Conservation (phyloP, 352 stramenopile species). For the Phytophthora crassamura region DNA sequence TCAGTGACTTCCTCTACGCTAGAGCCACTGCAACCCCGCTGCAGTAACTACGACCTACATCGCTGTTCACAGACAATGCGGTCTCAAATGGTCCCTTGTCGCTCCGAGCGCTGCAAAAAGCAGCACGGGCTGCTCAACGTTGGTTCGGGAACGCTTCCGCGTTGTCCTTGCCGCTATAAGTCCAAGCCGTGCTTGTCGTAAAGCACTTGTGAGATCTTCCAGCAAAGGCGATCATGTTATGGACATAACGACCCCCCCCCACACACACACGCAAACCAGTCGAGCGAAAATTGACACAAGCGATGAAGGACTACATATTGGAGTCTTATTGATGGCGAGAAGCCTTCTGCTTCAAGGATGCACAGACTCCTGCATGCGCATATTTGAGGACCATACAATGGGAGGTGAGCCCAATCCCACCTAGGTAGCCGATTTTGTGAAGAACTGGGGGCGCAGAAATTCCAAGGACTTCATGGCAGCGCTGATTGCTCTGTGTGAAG, state of each 20-base stretch:
- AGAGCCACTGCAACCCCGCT: too few relatives aligned
- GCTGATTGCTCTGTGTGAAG: conserved; percentile 6
- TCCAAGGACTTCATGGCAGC: conserved; percentile 2
- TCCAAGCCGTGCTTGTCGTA: not conserved
- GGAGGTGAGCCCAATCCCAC: not conserved
- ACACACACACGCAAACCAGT: not conserved
- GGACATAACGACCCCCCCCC: conserved; percentile 8
- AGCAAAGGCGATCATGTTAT: conserved; percentile 1
- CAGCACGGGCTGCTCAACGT: not conserved
- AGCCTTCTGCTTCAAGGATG: too few relatives aligned
- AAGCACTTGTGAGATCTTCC: not conserved
- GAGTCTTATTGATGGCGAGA: not conserved
- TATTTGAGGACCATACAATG: not conserved
- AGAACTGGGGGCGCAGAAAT: conserved; percentile 7
- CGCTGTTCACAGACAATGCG: too few relatives aligned
- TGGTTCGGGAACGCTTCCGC: not conserved
- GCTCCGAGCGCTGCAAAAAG: too few relatives aligned
- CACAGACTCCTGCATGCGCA: not conserved
- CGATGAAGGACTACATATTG: conserved; percentile 10
- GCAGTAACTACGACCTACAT: too few relatives aligned
- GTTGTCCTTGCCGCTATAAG: not conserved
- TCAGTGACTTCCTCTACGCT: too few relatives aligned
- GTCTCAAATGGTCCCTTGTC: too few relatives aligned
- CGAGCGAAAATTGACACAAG: not conserved
- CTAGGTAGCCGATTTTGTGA: conserved; percentile 6